These are phyloP conservation scores for Penicillium sp. DNA, from an alignment of 2,329 filamentous ascomycete genomes.

Conservation along the genomic window DNA sequence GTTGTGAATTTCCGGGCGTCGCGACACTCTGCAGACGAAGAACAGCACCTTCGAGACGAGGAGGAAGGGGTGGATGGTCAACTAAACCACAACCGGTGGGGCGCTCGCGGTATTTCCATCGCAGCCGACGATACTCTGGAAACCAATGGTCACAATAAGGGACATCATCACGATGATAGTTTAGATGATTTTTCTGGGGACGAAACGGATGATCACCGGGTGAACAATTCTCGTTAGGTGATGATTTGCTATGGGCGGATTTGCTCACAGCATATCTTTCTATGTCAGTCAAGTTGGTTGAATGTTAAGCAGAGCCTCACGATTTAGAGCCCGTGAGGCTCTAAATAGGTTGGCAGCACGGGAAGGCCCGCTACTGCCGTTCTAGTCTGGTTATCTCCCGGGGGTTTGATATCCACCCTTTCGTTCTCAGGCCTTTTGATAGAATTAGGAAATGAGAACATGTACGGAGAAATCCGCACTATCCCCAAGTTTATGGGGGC, in stretches of 20 bases:
- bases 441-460: neutral
- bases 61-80: slow-evolving; percentile 27
- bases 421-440: neutral
- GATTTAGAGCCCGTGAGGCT: too few species aligned
- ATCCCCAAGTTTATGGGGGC: neutral
- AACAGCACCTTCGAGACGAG: slow-evolving; percentile 35
- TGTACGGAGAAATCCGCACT: neutral
- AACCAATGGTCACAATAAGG: slow-evolving; percentile 17
- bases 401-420: neutral
- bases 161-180: slow-evolving; percentile 7
- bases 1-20: slow-evolving; percentile 61
- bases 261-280: neutral
- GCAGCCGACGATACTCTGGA: slow-evolving; percentile 55
- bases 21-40: slow-evolving; percentile 37
- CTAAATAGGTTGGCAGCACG: slow-evolving; percentile 1
- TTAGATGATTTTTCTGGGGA: slow-evolving; percentile 12
- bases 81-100: slow-evolving; percentile 51
- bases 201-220: slow-evolving; percentile 2
- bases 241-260: neutral
- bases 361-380: neutral
- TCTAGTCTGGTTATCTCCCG: slow-evolving; percentile 1
- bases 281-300: neutral
- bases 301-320: neutral
- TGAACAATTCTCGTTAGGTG: neutral
- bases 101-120: slow-evolving; percentile 57